Evolutionary conservation across 768 basidiomycete genomes (phyloP).

Genomic region (Terana coerulea): DNA sequence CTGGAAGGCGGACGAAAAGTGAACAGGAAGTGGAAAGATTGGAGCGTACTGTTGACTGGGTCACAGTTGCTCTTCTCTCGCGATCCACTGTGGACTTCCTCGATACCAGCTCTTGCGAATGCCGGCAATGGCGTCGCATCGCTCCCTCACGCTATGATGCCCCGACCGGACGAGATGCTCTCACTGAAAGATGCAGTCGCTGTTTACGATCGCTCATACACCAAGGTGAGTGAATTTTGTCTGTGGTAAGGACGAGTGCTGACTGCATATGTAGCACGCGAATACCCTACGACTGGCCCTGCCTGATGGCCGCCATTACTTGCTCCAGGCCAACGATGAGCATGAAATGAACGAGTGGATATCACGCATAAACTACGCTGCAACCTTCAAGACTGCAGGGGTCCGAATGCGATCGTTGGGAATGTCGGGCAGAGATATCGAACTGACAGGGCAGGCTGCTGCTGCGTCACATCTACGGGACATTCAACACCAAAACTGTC

Average conservation of each 20-base stretch:
- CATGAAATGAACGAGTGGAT: constrained; percentile 88
- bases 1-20: constrained; percentile 74
- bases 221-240: constrained; percentile 51
- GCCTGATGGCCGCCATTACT: constrained; percentile 73
- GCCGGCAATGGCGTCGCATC: constrained; percentile 29
- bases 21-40: constrained; percentile 82
- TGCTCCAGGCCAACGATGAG: constrained; percentile 70
- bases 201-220: constrained; percentile 73
- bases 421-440: constrained; percentile 66
- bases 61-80: constrained; percentile 92
- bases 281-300: constrained; percentile 77
- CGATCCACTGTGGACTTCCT: constrained; percentile 54
- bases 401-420: constrained; percentile 74
- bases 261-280: constrained; percentile 38
- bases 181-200: constrained; percentile 77
- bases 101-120: constrained; percentile 41
- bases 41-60: constrained; percentile 81
- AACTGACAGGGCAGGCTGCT: constrained; percentile 80
- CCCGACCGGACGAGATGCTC: constrained; percentile 83
- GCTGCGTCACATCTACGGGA: constrained; percentile 82
- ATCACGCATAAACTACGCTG: constrained; percentile 88
- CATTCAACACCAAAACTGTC: constrained; percentile 38
- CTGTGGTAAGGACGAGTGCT: background rate
- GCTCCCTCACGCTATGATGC: constrained; percentile 38
- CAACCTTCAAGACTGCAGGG: constrained; percentile 83